Evolutionary conservation across 2,329 filamentous ascomycete genomes (phyloP), one percentile per base, ranked within the genome.

Genomic region (Alternaria longipes): DNA sequence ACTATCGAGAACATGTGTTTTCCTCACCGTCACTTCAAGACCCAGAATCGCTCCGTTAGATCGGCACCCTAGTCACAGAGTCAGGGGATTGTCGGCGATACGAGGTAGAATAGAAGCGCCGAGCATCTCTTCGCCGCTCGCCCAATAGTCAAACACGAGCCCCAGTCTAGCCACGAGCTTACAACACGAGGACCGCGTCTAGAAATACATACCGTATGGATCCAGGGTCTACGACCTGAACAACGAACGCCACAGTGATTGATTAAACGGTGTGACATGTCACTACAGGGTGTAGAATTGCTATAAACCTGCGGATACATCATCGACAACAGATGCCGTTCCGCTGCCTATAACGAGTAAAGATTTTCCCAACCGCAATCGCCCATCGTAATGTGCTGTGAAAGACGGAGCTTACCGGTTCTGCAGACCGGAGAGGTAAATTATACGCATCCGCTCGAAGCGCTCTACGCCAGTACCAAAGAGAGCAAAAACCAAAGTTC

Each of bases 291-390:
- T 16, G 36, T 53, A 18, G 42, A 44, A 26, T 53, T 42, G 50
- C 50, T 53, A 53, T 34, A 26, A 41, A 53, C 36, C 45, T 28
- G 40, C 24, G 6, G 26, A 42, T 44, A 4, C 36, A 36, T 36
- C 50, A 16, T 22, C 36, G 24, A 28, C 16, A 20, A 44, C 18
- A 36, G 8, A n/a, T 38, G 30, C 46, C 32, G 30, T 38, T 24
- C 46, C 30, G 32, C 46, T 50, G 34, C 30, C 46, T 26, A 50
- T 36, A 20, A 53, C 26, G 28, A 32, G 50, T 28, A 3, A 50
- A 50, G 46, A 36, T 50, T 36, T 50, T 40, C 46, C 46, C 30
- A 50, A 50, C 32, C 46, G 46, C 46, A 36, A 36, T 32, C 46
- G 46, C 46, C 30, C 46, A 24, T 36, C 46, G 8, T 50, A 38